Evolutionary conservation across 108 stramenopile genomes (phyloP).

Genomic region (Tribonema minus): DNA sequence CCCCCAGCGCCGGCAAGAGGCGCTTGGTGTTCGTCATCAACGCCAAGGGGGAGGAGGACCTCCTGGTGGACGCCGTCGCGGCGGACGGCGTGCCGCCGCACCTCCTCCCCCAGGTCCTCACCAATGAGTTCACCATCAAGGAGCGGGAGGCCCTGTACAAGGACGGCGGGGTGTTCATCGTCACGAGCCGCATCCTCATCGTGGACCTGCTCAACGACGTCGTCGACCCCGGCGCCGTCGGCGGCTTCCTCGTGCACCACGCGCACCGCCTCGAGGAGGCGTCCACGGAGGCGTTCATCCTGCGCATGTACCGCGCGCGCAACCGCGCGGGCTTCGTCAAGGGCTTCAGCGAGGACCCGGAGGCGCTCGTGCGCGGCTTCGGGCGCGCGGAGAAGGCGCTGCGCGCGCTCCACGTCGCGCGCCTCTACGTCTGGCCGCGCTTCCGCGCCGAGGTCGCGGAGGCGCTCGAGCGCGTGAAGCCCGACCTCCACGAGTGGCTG

Average conservation of each 20-base stretch:
- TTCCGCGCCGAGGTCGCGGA: conserved; percentile 75
- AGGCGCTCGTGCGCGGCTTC: conserved; percentile 73
- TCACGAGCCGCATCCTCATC: conserved; percentile 90
- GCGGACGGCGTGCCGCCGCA: conserved; percentile 31
- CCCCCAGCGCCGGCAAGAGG: neutral
- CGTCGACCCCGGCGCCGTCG: conserved; percentile 59
- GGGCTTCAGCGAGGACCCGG: conserved; percentile 85
- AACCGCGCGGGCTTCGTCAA: conserved; percentile 80
- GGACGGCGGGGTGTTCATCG: conserved; percentile 67
- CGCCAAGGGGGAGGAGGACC: conserved; percentile 39
- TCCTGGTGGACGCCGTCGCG: conserved; percentile 41
- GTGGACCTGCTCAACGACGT: conserved; percentile 81
- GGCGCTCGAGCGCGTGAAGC: conserved; percentile 69
- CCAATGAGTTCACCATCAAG: conserved; percentile 38
- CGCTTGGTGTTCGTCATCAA: conserved; percentile 48
- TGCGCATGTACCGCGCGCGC: conserved; percentile 74
- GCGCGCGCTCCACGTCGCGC: conserved; percentile 25
- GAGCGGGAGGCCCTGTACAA: conserved; percentile 58
- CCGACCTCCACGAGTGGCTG: conserved; percentile 76
- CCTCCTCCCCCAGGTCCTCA: conserved; percentile 1
- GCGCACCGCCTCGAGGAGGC: conserved; percentile 82
- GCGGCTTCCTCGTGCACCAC: conserved; percentile 83
- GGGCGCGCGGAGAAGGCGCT: conserved; percentile 47
- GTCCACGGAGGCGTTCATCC: conserved; percentile 90
- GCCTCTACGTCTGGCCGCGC: conserved; percentile 86